Evolutionary conservation across 2,329 filamentous ascomycete genomes (phyloP).

Genomic region (Fusarium dlaminii): DNA sequence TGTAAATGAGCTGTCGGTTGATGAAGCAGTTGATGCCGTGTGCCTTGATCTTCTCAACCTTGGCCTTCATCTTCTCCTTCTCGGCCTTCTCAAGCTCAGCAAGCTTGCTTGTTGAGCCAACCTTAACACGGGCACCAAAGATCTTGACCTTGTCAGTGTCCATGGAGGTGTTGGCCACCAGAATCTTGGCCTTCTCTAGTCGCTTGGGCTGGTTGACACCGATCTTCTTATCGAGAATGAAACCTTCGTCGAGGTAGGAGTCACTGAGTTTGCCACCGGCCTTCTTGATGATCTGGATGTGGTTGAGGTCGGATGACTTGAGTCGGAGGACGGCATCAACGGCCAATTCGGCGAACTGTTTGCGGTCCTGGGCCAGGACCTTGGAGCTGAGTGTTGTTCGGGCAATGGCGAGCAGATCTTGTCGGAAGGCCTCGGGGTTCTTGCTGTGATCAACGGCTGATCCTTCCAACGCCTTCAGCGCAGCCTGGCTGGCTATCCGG

Average conservation of each 20-base stretch:
- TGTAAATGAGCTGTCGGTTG: slow-evolving; percentile 99
- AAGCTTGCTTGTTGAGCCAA: slow-evolving; percentile 93
- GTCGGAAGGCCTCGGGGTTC: slow-evolving; percentile 83
- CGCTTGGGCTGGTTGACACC: slow-evolving; percentile 98
- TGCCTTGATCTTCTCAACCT: slow-evolving; percentile 98
- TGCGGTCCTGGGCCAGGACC: slow-evolving; percentile 91
- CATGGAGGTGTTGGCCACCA: slow-evolving; percentile 98
- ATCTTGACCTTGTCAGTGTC: slow-evolving; percentile 99
- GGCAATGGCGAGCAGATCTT: slow-evolving; percentile 90
- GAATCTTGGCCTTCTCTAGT: slow-evolving; percentile 96
- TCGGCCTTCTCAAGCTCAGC: slow-evolving; percentile 99
- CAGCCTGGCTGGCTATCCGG: slow-evolving; percentile 93
- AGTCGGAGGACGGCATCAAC: slow-evolving; percentile 91
- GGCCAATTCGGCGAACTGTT: slow-evolving; percentile 89
- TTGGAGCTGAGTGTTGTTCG: slow-evolving; percentile 97
- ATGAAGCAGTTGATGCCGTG: slow-evolving; percentile 99
- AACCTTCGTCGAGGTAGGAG: slow-evolving; percentile 96
- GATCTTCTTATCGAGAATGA: slow-evolving; percentile 99
- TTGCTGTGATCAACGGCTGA: slow-evolving; percentile 90
- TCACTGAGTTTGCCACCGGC: slow-evolving; percentile 96
- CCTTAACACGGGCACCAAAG: slow-evolving; percentile 96
- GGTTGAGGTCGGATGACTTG: slow-evolving; percentile 91
- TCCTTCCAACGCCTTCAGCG: slow-evolving; percentile 83
- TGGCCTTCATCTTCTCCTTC: slow-evolving; percentile 99
- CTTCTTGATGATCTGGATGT: slow-evolving; percentile 99